Base-by-base conservation (phyloP, 2,329 filamentous ascomycete genomes). In the Tympanopsis confertula region DNA sequence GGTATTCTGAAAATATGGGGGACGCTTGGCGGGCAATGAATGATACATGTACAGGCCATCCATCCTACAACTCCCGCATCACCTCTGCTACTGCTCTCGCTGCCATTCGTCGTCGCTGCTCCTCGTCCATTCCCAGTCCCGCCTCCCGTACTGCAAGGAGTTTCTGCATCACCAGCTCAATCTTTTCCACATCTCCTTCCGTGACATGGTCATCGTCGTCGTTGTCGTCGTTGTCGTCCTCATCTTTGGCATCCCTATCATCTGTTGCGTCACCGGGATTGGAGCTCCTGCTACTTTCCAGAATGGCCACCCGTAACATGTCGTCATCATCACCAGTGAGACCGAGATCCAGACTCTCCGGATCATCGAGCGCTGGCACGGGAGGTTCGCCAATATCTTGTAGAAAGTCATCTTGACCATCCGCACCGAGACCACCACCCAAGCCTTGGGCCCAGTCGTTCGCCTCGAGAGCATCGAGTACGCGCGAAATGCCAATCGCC, bases 141-240 rank as follows among this genome's bases (percentile, higher is more conserved):
- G 74, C 66, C 38, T 81, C 75, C 49, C 66, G 58, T 5, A 73
- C 73, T 2, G 74, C 74, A 54, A 75, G 72, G 42, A 83, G 58
- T 53, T 72, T 78, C 36, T 65, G 57, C 72, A 82, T 79, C 68
- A 82, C 72, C 37, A 59, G 57, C 47, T 80, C 74, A 20, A 82
- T 51, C 51, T 74, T 71, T 47, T 68, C 65, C 13, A 82, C 64
- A 22, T 75, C 69, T 4, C 69, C 62, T 1, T 49, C 49, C 5
- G 42, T 30, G 4, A 44, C 44, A 12, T 47, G 41, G 2, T 59
- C 56, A 3, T 53, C 49, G 12, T 48, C 53, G 2, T 55, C 50
- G 2, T 54, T 50, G 5, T 45, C 45, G 3, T 44, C 43, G 12
- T 45, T 44, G 18, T 45, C 39, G 10, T 50, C 50, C 13, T 42